Evolutionary conservation across 306 rosid genomes (phyloP).

Genomic region (Delonix regia): DNA sequence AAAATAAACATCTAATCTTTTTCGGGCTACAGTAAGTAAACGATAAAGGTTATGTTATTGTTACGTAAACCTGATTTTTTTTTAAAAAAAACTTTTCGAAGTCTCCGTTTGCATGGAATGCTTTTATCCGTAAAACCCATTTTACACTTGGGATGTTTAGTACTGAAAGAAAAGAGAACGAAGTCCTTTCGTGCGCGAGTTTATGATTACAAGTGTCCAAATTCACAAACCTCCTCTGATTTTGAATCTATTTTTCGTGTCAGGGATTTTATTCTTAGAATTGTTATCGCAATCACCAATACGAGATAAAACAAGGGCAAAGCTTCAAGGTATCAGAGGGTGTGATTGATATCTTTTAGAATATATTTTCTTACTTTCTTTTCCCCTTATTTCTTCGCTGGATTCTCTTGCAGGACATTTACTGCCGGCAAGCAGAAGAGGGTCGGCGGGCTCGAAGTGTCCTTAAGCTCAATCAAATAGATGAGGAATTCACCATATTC

Average conservation of each 20-base stretch:
- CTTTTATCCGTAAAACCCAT: background rate
- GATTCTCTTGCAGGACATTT: constrained; percentile 66
- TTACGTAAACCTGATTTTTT: background rate
- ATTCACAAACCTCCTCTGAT: background rate
- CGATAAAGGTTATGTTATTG: background rate
- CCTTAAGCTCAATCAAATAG: constrained; percentile 88
- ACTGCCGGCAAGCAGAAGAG: constrained; percentile 92
- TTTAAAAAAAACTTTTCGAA: background rate
- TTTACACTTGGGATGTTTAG: background rate
- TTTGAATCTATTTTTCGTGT: constrained; percentile 6
- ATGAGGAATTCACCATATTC: constrained; percentile 87
- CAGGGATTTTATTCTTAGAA: background rate
- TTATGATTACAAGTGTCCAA: background rate
- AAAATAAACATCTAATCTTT: no score
- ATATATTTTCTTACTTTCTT: background rate
- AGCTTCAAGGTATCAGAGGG: constrained; percentile 96
- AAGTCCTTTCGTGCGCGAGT: background rate
- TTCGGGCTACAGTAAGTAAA: background rate
- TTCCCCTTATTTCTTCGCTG: constrained; percentile 17
- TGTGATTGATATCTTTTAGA: constrained; percentile 25
- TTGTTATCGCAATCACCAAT: background rate
- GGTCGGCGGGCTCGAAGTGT: constrained; percentile 99
- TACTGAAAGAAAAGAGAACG: background rate
- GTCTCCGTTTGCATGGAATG: background rate
- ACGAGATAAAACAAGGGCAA: constrained; percentile 60